Conservation (phyloP, 805 yeast genomes). For the Candida germanica region DNA sequence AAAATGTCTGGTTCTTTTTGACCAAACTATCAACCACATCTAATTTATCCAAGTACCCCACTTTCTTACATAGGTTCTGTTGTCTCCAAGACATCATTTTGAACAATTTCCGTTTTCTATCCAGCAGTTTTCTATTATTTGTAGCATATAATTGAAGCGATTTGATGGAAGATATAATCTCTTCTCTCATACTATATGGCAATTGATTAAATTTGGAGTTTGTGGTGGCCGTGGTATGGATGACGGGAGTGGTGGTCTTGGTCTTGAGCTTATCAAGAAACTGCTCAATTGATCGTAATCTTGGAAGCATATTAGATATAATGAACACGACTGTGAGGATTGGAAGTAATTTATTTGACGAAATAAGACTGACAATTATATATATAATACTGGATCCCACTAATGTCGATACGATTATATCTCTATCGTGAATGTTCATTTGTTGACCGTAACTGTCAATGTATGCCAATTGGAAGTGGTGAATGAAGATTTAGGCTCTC, state of each 20-base stretch:
- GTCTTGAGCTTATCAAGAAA: slow-evolving; percentile 5
- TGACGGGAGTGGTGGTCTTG: background rate
- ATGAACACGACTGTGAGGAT: slow-evolving; percentile 26
- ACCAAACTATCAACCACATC: slow-evolving; percentile 46
- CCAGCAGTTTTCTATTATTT: slow-evolving; percentile 43
- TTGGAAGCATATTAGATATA: slow-evolving; percentile 31
- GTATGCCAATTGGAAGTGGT: too few species aligned
- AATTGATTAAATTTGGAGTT: slow-evolving; percentile 5
- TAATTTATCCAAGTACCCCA: slow-evolving; percentile 56
- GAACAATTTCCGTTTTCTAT: slow-evolving; percentile 41
- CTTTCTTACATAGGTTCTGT: slow-evolving; percentile 48
- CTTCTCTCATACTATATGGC: slow-evolving; percentile 14
- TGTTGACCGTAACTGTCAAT: background rate
- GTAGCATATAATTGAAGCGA: slow-evolving; percentile 45
- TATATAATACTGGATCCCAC: slow-evolving; percentile 19
- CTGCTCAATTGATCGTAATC: slow-evolving; percentile 7
- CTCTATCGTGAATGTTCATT: slow-evolving; percentile 15
- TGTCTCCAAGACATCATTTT: slow-evolving; percentile 53
- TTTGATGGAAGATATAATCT: slow-evolving; percentile 41
- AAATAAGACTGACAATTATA: slow-evolving; percentile 16
- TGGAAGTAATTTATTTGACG: slow-evolving; percentile 24
- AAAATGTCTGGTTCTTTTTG: slow-evolving; percentile 44
- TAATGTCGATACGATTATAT: slow-evolving; percentile 16
- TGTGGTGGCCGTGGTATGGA: background rate
- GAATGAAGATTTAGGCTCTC: too few species aligned